These are phyloP conservation scores for Laburnicola sp. DNA, from an alignment of 2,329 filamentous ascomycete genomes.

Conservation along the genomic window DNA sequence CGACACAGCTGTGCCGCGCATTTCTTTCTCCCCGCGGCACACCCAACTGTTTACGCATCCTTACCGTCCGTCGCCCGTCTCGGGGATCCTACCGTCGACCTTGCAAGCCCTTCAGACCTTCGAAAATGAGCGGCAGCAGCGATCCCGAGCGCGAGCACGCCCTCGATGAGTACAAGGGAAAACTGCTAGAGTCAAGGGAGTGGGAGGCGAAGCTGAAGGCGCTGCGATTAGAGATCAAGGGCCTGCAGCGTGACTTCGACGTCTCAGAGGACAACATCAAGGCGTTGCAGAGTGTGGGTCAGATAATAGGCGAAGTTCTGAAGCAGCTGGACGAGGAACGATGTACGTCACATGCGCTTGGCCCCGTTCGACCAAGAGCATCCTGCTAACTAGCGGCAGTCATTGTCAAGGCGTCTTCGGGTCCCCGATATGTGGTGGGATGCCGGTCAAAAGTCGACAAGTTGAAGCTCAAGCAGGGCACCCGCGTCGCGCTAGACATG, in stretches of 20 bases:
- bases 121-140: conserved; percentile 41
- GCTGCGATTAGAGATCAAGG: conserved; percentile 93
- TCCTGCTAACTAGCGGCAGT: conserved; percentile 58
- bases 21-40: conserved; percentile 4
- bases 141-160: conserved; percentile 57
- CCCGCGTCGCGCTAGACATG: conserved; percentile 97
- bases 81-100: conserved; percentile 6
- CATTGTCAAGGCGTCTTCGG: conserved; percentile 97
- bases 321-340: conserved; percentile 99
- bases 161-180: conserved; percentile 57
- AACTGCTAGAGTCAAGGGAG: conserved; percentile 85
- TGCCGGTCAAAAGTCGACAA: conserved; percentile 99
- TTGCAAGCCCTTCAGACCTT: conserved; percentile 1
- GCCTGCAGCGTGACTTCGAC: conserved; percentile 90
- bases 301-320: conserved; percentile 98
- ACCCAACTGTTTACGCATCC: conserved; percentile 26
- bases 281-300: conserved; percentile 95
- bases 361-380: conserved; percentile 3
- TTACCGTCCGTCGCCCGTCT: conserved; percentile 20
- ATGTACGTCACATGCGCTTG: conserved; percentile 64
- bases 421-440: conserved; percentile 95
- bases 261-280: conserved; percentile 99
- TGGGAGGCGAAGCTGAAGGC: conserved; percentile 98
- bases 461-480: conserved; percentile 95
- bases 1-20: background rate